These are phyloP conservation scores for Barnettozyma vustinii DNA, from an alignment of 805 yeast species.

Conservation along the genomic window DNA sequence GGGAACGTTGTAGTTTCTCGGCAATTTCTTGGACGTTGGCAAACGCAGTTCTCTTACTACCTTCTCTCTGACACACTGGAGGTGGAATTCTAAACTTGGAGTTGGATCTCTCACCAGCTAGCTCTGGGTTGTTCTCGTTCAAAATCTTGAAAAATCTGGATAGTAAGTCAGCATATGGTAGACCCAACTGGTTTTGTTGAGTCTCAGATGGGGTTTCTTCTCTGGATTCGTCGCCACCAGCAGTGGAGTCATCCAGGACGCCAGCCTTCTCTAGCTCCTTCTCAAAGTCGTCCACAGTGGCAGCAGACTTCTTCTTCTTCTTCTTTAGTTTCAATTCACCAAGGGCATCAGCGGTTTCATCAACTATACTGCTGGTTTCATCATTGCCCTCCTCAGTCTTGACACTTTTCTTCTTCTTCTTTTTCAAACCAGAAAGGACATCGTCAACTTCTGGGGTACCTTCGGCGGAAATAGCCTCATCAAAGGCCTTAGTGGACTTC, in stretches of 20 bases:
- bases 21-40: conserved; percentile 94
- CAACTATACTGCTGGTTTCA: conserved; percentile 32
- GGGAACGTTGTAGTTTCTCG: conserved; percentile 89
- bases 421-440: conserved; percentile 74
- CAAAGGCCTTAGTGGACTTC: conserved; percentile 43
- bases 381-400: conserved; percentile 28
- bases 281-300: conserved; percentile 73
- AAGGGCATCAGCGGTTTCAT: conserved; percentile 53
- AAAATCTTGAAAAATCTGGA: conserved; percentile 81
- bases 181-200: conserved; percentile 44
- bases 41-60: conserved; percentile 91
- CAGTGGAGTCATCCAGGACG: conserved; percentile 37
- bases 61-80: conserved; percentile 95
- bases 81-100: conserved; percentile 96
- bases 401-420: conserved; percentile 74
- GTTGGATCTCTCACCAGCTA: conserved; percentile 93
- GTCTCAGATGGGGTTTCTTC: conserved; percentile 24
- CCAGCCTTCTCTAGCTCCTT: conserved; percentile 89
- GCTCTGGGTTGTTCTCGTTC: conserved; percentile 93
- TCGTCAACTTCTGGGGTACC: conserved; percentile 45
- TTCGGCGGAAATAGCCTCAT: conserved; percentile 34
- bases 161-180: conserved; percentile 72
- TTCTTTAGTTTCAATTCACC: conserved; percentile 74
- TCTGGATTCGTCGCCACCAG: conserved; percentile 17
- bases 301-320: conserved; percentile 62